Conservation (phyloP, 1,139 yeast species). For the Nadsonia commutata region DNA sequence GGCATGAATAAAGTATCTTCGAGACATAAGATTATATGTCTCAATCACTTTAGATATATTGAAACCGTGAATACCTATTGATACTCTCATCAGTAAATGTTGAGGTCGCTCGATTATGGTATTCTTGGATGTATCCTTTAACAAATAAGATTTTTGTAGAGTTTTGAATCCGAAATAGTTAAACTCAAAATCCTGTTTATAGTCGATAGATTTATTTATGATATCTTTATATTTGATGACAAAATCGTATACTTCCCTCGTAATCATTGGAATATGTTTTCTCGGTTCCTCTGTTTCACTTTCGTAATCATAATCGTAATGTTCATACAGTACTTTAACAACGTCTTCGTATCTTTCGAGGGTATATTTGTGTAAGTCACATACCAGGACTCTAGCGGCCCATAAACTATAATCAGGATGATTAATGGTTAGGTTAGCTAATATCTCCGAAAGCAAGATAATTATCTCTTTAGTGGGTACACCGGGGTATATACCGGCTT, state of each 20-base stretch:
- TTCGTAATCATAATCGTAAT: constrained; percentile 29
- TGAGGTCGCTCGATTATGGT: constrained; percentile 68
- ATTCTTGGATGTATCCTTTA: constrained; percentile 35
- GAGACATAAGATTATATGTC: constrained; percentile 64
- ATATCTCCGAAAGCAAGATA: constrained; percentile 74
- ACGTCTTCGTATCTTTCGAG: constrained; percentile 59
- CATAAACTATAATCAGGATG: constrained; percentile 81
- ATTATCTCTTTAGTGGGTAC: constrained; percentile 68
- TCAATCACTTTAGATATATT: constrained; percentile 49
- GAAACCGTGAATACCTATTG: constrained; percentile 61
- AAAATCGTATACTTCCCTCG: constrained; percentile 40
- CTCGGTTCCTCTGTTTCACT: constrained; percentile 26
- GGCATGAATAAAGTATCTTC: constrained; percentile 60
- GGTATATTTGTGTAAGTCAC: constrained; percentile 66
- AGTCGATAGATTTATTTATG: constrained; percentile 49
- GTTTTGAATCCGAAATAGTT: constrained; percentile 69
- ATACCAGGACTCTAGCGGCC: constrained; percentile 74
- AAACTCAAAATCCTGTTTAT: constrained; percentile 50
- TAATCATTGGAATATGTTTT: constrained; percentile 52
- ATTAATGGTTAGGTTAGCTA: constrained; percentile 75
- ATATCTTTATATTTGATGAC: constrained; percentile 39
- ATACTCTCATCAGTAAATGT: constrained; percentile 64
- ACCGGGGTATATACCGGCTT: constrained; percentile 67
- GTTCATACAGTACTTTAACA: constrained; percentile 46
- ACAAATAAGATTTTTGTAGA: constrained; percentile 52